Base-by-base conservation (phyloP, 2,329 filamentous ascomycete species). In the Cercospora canescens region DNA sequence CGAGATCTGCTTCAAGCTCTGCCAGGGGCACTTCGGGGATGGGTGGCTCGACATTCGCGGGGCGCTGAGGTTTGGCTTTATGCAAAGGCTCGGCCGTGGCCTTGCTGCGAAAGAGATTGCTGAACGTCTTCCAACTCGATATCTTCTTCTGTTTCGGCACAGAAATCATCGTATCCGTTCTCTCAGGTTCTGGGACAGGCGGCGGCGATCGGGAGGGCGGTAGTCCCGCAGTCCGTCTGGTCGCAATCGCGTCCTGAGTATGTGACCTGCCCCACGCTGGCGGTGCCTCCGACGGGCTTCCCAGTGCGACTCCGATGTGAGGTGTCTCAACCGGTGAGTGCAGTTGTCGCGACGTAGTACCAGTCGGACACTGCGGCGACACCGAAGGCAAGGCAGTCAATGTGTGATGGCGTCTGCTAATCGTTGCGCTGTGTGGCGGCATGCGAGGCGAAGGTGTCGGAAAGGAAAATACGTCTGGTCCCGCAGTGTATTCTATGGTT, bases 81-180 rank as follows among this genome's bases (percentile, higher is more conserved):
- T 63, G 60, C 24, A 63, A 54, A 7, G 63, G 37, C 8, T 68
- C 55, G 3, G 37, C 50, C 1, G 59, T 54, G 12, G 60, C 57
- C 12, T 67, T 64, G 59, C 66, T 71, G 6, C 67, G 68, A 60
- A 76, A 75, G 11, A 75, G 52, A 21, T 63, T 69, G 14, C 73
- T 69, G 12, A 76, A 67, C 1, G 66, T 67, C 37, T 70, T 75
- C 75, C 75, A 76, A 11, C 72, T 63, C 9, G 72, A 73, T 67
- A 71, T 72, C 50, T 74, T 75, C 67, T 70, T 75, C 14, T 63
- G 63, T 37, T 62, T 62, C 11, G 37, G 34, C 39, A 68, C 58
- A 21, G 50, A 62, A 37, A 32, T 55, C 14, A 37, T 26, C 8
- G 63, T 62, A 9, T 28, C 32, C 11, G 32, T 45, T 4, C 12